Percentiles rank a stretch among this genome's conserved stretches.
These are phyloP conservation scores for Ceratobasidium sp. DNA, from an alignment of 1,284 basidiomycete genomes.

Conservation along the genomic window DNA sequence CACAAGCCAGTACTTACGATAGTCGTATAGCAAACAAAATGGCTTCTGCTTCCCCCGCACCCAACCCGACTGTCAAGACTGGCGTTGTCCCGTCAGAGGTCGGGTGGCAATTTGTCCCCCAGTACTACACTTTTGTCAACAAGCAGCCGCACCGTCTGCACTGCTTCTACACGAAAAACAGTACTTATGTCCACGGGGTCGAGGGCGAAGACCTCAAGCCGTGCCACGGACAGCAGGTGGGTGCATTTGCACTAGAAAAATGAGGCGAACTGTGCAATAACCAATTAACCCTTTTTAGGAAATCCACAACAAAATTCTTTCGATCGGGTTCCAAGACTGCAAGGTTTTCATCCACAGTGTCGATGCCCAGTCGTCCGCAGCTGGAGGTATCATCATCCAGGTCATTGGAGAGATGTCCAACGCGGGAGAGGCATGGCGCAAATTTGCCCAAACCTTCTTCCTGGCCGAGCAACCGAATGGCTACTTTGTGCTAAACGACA, in stretches of 20 bases:
- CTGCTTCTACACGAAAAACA: slow-evolving; percentile 99
- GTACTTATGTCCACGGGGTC: slow-evolving; percentile 95
- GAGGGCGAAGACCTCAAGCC: slow-evolving; percentile 93
- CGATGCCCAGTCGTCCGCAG: slow-evolving; percentile 92
- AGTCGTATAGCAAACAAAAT: slow-evolving; percentile 6
- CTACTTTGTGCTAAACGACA: slow-evolving; percentile 99
- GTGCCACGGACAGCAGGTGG: slow-evolving; percentile 92
- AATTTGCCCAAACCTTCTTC: slow-evolving; percentile 99
- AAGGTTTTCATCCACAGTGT: slow-evolving; percentile 98
- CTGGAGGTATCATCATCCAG: slow-evolving; percentile 98
- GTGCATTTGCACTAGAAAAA: slow-evolving; percentile 51
- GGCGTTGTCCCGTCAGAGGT: slow-evolving; percentile 71
- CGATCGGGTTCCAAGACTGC: slow-evolving; percentile 94
- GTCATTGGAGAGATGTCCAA: slow-evolving; percentile 99
- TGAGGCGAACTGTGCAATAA: slow-evolving; percentile 5
- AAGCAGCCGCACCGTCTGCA: slow-evolving; percentile 96
- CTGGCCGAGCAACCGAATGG: slow-evolving; percentile 99
- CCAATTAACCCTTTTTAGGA: slow-evolving; percentile 69
- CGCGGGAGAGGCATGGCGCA: slow-evolving; percentile 90
- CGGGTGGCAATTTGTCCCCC: slow-evolving; percentile 97
- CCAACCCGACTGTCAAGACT: slow-evolving; percentile 36
- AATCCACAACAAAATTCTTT: slow-evolving; percentile 96
- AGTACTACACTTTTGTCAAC: slow-evolving; percentile 98
- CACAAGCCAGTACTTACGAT: slow-evolving; percentile 5
- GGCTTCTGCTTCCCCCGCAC: slow-evolving; percentile 40